These are phyloP conservation scores for Xerocomellus chrysenteron DNA, from an alignment of 768 basidiomycete genomes.

Conservation along the genomic window DNA sequence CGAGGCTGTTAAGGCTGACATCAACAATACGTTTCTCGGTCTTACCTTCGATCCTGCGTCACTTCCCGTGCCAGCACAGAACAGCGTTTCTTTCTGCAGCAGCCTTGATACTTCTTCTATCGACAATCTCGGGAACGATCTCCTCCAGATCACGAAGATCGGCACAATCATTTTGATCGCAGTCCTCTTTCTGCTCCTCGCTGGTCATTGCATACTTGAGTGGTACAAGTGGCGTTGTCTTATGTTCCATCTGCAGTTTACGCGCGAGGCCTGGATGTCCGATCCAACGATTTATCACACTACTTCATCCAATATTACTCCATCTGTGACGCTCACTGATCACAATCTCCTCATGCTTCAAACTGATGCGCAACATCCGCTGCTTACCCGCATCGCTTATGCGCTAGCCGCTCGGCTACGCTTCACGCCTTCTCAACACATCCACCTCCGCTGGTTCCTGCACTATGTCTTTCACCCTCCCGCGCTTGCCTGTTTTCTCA, in stretches of 20 bases:
- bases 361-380: constrained; percentile 66
- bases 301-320: constrained; percentile 30
- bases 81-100: constrained; percentile 70
- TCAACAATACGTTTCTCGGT: constrained; percentile 81
- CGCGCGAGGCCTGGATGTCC: constrained; percentile 72
- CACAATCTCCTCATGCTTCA: constrained; percentile 80
- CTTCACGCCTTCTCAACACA: constrained; percentile 60
- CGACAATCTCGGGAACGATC: constrained; percentile 77
- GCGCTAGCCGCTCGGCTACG: constrained; percentile 48
- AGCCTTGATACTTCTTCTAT: constrained; percentile 80
- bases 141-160: constrained; percentile 79
- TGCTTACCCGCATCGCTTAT: constrained; percentile 66
- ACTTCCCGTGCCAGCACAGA: constrained; percentile 75
- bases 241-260: constrained; percentile 61
- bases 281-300: constrained; percentile 63
- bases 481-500: constrained; percentile 86
- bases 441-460: constrained; percentile 82
- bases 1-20: constrained; percentile 81
- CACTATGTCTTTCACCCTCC: constrained; percentile 91
- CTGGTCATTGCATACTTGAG: constrained; percentile 71
- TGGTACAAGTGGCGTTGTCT: constrained; percentile 87
- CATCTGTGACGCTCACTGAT: constrained; percentile 61
- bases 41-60: constrained; percentile 68
- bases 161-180: constrained; percentile 72
- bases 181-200: constrained; percentile 70